Percentiles rank a stretch among this genome's conserved stretches.
phyloP scores from a whole-genome alignment of 2,329 filamentous ascomycete genomes.

The Knufia fluminis region DNA sequence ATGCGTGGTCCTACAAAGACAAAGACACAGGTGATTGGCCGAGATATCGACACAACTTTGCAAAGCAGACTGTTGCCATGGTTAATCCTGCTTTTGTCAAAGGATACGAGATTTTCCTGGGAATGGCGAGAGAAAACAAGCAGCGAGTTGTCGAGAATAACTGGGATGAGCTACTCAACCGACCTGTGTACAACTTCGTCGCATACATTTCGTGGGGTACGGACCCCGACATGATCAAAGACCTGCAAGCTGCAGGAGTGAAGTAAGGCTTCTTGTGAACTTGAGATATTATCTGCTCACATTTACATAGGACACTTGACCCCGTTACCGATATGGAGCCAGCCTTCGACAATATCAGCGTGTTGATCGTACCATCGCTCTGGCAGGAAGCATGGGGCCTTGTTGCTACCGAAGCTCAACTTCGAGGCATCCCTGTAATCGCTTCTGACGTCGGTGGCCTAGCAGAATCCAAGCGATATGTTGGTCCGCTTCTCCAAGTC shows the following conservation, averaged over 20 bases:
- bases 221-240: conserved; percentile 7
- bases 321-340: conserved; percentile 14
- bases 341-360: conserved; percentile 15
- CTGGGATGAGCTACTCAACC: conserved; percentile 4
- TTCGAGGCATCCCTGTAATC: conserved; percentile 20
- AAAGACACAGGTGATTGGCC: conserved; percentile 12
- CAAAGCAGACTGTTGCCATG: conserved; percentile 14
- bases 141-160: conserved; percentile 2
- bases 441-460: conserved; percentile 17
- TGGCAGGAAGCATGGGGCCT: conserved; percentile 21
- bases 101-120: conserved; percentile 13
- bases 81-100: conserved; percentile 19
- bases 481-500: conserved; percentile 9
- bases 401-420: conserved; percentile 18
- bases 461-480: conserved; percentile 15
- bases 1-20: conserved; percentile 19
- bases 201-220: conserved; percentile 15
- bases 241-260: conserved; percentile 5
- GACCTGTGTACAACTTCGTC: conserved; percentile 16
- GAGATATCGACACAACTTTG: conserved; percentile 12
- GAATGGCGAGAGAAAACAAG: conserved; percentile 12
- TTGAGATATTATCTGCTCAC: background rate
- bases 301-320: conserved; percentile 5
- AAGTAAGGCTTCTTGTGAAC: conserved; percentile 6
- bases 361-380: conserved; percentile 18